Conservation (phyloP, 805 yeast species). For the Candida mattraensis region DNA sequence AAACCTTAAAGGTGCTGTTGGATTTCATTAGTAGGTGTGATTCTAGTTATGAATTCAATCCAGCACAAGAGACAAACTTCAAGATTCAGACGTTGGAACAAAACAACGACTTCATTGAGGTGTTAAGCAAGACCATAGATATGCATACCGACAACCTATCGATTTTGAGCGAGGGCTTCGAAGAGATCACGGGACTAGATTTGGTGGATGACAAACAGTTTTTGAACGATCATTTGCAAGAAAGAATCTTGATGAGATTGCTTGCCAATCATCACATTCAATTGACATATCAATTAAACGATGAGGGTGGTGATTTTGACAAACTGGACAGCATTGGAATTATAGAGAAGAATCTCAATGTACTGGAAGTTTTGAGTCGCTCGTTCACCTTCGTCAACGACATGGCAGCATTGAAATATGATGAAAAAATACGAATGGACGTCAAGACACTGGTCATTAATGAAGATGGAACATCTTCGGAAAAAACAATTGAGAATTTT, state of each 20-base stretch:
- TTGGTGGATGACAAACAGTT: conserved; percentile 40
- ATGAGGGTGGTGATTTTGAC: conserved; percentile 37
- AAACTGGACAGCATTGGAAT: conserved; percentile 54
- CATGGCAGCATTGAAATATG: conserved; percentile 80
- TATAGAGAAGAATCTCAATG: conserved; percentile 64
- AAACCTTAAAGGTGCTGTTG: conserved; percentile 58
- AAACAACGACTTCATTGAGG: conserved; percentile 50
- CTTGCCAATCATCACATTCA: conserved; percentile 83
- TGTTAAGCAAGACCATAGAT: conserved; percentile 61
- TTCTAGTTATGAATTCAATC: conserved; percentile 8
- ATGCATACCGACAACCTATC: conserved; percentile 85
- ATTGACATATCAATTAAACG: conserved; percentile 45
- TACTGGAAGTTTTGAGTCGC: conserved; percentile 59
- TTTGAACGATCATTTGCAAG: conserved; percentile 73
- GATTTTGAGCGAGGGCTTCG: conserved; percentile 76
- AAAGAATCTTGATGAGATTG: conserved; percentile 83
- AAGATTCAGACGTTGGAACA: conserved; percentile 46
- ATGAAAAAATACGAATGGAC: conserved; percentile 60
- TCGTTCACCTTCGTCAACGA: conserved; percentile 79
- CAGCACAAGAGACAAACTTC: conserved; percentile 33
- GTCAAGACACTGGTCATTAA: conserved; percentile 43
- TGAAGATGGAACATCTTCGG: conserved; percentile 31
- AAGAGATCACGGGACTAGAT: conserved; percentile 44
- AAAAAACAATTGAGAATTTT: conserved; percentile 35
- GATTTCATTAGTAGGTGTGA: conserved; percentile 32